Evolutionary conservation across 2,329 filamentous ascomycete species (phyloP).

Genomic region (Fonsecaea nubica): DNA sequence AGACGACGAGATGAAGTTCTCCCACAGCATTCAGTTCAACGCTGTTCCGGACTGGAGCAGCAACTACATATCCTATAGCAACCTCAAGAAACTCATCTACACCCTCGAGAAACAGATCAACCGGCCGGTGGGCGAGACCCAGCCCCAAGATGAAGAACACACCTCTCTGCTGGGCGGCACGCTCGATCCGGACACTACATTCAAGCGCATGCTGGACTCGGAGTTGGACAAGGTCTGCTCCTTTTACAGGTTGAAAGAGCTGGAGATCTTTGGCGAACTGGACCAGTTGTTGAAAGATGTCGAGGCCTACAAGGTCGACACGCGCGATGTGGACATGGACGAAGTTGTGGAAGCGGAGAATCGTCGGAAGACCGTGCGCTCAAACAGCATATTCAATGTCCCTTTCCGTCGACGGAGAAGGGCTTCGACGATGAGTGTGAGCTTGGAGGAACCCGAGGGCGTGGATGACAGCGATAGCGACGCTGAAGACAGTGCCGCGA

Average conservation of each 20-base stretch:
- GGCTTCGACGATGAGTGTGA: slow-evolving; percentile 53
- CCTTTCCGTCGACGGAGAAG: slow-evolving; percentile 55
- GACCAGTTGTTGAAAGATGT: slow-evolving; percentile 78
- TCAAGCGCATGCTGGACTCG: slow-evolving; percentile 78
- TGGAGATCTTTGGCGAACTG: slow-evolving; percentile 82
- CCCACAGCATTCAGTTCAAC: slow-evolving; percentile 98
- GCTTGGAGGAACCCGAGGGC: slow-evolving; percentile 62
- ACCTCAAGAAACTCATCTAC: slow-evolving; percentile 98
- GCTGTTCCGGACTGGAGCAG: slow-evolving; percentile 99
- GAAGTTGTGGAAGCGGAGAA: slow-evolving; percentile 52
- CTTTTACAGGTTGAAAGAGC: slow-evolving; percentile 89
- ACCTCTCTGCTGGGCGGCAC: slow-evolving; percentile 76
- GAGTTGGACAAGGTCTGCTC: slow-evolving; percentile 93
- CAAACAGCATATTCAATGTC: slow-evolving; percentile 61
- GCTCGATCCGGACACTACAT: slow-evolving; percentile 78
- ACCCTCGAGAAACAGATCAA: slow-evolving; percentile 85
- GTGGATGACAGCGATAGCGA: slow-evolving; percentile 55
- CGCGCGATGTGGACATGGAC: slow-evolving; percentile 52
- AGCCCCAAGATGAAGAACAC: slow-evolving; percentile 75
- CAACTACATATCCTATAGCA: slow-evolving; percentile 97
- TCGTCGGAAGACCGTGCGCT: slow-evolving; percentile 50
- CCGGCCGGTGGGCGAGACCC: slow-evolving; percentile 59
- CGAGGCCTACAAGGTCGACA: slow-evolving; percentile 68
- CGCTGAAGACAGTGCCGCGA: slow-evolving; percentile 38
- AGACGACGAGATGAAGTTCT: slow-evolving; percentile 84